A percentile compares a stretch with the other conserved stretches of the same genome.
phyloP scores from a whole-genome alignment of 2,329 filamentous ascomycete species.

The Aureobasidium vineae region DNA sequence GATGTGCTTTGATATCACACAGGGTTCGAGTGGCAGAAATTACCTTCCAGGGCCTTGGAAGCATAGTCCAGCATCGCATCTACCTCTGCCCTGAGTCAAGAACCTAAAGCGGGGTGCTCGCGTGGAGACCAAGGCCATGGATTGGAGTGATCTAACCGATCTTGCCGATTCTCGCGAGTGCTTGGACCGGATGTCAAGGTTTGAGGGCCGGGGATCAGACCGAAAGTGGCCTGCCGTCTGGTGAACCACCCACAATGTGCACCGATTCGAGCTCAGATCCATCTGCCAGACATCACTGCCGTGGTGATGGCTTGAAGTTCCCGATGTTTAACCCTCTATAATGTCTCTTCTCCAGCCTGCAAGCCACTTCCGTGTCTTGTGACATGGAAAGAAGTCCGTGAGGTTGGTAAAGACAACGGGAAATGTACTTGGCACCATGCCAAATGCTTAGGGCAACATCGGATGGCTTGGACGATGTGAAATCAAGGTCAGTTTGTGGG shows the following conservation, averaged over 20 bases:
- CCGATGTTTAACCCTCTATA: background rate
- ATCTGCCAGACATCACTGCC: constrained; percentile 14
- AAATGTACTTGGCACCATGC: constrained; percentile 12
- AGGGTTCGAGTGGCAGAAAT: background rate
- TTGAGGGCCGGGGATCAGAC: background rate
- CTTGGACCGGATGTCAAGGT: background rate
- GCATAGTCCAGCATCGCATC: background rate
- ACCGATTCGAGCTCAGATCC: background rate
- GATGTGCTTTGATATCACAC: background rate
- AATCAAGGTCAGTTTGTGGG: constrained; percentile 10
- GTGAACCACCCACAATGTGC: background rate
- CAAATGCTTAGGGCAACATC: constrained; percentile 2
- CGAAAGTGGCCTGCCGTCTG: background rate
- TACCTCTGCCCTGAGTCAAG: background rate
- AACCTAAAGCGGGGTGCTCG: constrained; percentile 18
- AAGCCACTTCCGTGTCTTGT: constrained; percentile 13
- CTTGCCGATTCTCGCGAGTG: background rate
- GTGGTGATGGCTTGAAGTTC: background rate
- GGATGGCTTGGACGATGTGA: background rate
- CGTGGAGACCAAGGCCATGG: constrained; percentile 2
- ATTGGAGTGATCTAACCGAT: background rate
- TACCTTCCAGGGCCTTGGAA: background rate
- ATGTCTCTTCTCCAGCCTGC: background rate
- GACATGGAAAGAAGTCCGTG: constrained; percentile 8
- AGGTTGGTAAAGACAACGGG: constrained; percentile 19